These are phyloP conservation scores for Pleurostoma richardsiae DNA, from an alignment of 2,329 filamentous ascomycete genomes.

Conservation along the genomic window DNA sequence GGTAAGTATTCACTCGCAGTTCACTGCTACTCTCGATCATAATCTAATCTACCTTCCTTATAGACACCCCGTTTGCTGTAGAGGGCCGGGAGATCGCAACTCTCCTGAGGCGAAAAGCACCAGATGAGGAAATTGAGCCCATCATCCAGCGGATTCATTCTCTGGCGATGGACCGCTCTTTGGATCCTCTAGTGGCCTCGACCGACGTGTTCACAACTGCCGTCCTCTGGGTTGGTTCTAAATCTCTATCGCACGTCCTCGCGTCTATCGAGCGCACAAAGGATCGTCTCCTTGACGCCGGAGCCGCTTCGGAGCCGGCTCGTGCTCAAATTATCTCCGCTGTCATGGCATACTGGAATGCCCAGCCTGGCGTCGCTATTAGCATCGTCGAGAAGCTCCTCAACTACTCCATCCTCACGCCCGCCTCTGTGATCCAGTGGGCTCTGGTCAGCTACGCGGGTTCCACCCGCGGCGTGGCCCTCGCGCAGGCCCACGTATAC, in stretches of 20 bases:
- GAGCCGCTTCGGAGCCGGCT: conserved; percentile 67
- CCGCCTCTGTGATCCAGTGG: conserved; percentile 84
- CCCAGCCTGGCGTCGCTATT: conserved; percentile 86
- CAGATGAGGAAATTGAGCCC: conserved; percentile 80
- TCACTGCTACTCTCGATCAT: too few species aligned
- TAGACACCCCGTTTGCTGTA: conserved; percentile 73
- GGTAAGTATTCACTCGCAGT: conserved; percentile 42
- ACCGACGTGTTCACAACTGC: conserved; percentile 92
- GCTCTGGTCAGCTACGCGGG: conserved; percentile 59
- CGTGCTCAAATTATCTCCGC: conserved; percentile 84
- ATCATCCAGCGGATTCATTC: conserved; percentile 76
- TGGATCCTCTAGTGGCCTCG: conserved; percentile 79
- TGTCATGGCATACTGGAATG: conserved; percentile 88
- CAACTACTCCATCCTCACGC: conserved; percentile 92
- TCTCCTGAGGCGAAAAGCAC: conserved; percentile 76
- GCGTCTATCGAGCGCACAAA: conserved; percentile 95
- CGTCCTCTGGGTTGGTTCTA: conserved; percentile 89
- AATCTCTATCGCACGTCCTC: conserved; percentile 92
- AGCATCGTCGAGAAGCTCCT: conserved; percentile 94
- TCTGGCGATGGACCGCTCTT: conserved; percentile 63
- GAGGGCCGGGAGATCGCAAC: conserved; percentile 79
- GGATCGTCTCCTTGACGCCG: conserved; percentile 76
- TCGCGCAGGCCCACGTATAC: conserved; percentile 74
- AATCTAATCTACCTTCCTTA: conserved; percentile 7
- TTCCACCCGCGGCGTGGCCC: conserved; percentile 50